phyloP scores from a whole-genome alignment of 1,139 yeast genomes.

The Suhomyces terraborum region DNA sequence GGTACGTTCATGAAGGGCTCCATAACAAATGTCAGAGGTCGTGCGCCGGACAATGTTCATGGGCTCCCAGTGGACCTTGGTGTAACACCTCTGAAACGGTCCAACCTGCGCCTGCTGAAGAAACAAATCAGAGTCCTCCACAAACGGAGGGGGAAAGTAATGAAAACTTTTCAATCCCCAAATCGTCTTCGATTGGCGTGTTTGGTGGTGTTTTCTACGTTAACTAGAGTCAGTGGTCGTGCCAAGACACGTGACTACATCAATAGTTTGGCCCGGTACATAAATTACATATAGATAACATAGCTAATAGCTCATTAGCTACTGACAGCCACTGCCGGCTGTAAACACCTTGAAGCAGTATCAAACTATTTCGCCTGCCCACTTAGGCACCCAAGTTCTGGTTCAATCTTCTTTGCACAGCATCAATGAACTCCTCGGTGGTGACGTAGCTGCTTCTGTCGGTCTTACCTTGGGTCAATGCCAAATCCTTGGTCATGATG shows the following conservation, averaged over 20 bases:
- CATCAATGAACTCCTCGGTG: slow-evolving; percentile 73
- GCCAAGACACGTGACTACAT: neutral
- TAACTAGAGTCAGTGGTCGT: too few species aligned
- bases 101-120: too few species aligned
- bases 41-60: slow-evolving; percentile 1
- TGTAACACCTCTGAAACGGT: neutral
- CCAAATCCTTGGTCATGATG: slow-evolving; percentile 82
- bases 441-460: slow-evolving; percentile 69
- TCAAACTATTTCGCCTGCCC: too few species aligned
- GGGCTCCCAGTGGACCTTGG: neutral
- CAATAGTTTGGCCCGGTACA: neutral
- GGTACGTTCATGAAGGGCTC: neutral
- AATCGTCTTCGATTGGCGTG: too few species aligned
- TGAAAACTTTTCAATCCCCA: too few species aligned
- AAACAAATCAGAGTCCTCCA: too few species aligned
- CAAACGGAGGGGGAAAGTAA: too few species aligned
- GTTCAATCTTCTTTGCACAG: slow-evolving; percentile 58
- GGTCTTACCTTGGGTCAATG: slow-evolving; percentile 69
- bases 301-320: neutral
- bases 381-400: slow-evolving; percentile 26
- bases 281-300: slow-evolving; percentile 1
- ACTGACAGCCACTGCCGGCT: too few species aligned
- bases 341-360: too few species aligned
- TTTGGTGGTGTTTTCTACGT: too few species aligned
- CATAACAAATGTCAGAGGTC: slow-evolving; percentile 1